Base-by-base conservation (phyloP, 495 filamentous ascomycete genomes). In the Pyrenula aspistea region DNA sequence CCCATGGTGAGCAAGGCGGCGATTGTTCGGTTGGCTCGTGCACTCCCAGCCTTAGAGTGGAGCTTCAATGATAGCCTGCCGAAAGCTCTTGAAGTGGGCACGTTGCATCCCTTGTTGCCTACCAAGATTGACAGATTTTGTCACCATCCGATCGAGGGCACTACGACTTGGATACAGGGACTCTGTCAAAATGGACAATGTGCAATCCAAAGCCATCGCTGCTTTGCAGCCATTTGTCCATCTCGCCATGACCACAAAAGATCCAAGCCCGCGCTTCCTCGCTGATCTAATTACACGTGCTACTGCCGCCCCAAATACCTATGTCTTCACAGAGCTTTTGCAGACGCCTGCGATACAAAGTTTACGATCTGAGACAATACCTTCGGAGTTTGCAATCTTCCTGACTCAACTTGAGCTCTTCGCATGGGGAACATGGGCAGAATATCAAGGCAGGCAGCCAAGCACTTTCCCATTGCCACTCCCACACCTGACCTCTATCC, bases 261-360 rank as follows among this genome's bases (percentile, higher is more conserved):
- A 91, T 48, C 85, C 82, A 2, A 88, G 89, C 0, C 88, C 89
- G 22, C 84, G 87, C 53, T 87, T 90, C 52, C 85, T 90, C 22
- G 84, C 89, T 54, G 89, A 96, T 63, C 80, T 99, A 10, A 80
- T 97, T 62, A 81, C 79, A 20, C 89, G 91, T 72, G 93, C 91
- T 24, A 97, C 90, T 49, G 88, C 89, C 20, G 83, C 81, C 53
- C 83, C 88, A 10, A 87, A 95, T 66, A 92, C 89, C 64, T 97
- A 85, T 70, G 83, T 97, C 74, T 99, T 99, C 75, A 82, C 88
- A 53, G 93, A 97, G 75, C 84, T 99, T 0, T 83, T 99, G 10
- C 79, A 88, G 60, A 83, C 83, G 1, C 86, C 87, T 1, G 85
- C 91, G 60, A 83, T 97, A 61, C 88, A 94, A 67, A 74, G 82